Base-by-base conservation (phyloP, 495 filamentous ascomycete species). In the Neurospora sp. region DNA sequence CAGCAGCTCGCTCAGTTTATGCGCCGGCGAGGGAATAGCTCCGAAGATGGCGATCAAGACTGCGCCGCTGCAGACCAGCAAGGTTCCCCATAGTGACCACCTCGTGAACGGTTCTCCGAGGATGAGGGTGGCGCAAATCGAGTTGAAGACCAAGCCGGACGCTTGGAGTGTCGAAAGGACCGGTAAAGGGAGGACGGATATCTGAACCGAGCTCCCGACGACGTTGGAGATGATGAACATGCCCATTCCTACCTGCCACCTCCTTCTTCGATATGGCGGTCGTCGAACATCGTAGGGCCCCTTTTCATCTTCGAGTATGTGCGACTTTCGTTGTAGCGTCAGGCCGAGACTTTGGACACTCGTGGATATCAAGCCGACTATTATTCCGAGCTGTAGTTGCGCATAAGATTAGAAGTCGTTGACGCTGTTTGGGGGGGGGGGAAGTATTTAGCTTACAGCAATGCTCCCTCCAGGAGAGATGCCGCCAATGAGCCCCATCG, bases 311-410 rank as follows among this genome's bases (percentile, higher is more conserved):
- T 99, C 96, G 75, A 98, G 89, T 71, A 99, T 90, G 85, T 99
- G 96, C 72, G 95, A 98, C 81, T 99, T 99, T 80, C 96, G 93
- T 84, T 99, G 96, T 27, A 98, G 88, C n/a, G 96, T 99, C 74
- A 99, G 88, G 75, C 96, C 96, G 76, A 99, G 84, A 79, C 93
- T 96, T 80, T 99, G 96, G 22, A 98, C 87, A 77, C 93, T 94
- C 68, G 96, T 97, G 74, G 94, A 97, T 71, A 97, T 77, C 71
- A 99, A 87, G 74, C 96, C 96, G 79, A 98, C 95, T 69, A 97
- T 80, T 79, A 98, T 93, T 75, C 96, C 96, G 77, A 99, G 86
- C 93, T 97, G n/a, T 45, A 27, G 18, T 59, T 44, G 14, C 73
- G 16, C 68, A 71, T 73, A 38, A 72, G 70, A 75, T 80, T 71